Evolutionary conservation across 2,329 filamentous ascomycete genomes (phyloP).

Genomic region (Paraconiothyrium sp.): DNA sequence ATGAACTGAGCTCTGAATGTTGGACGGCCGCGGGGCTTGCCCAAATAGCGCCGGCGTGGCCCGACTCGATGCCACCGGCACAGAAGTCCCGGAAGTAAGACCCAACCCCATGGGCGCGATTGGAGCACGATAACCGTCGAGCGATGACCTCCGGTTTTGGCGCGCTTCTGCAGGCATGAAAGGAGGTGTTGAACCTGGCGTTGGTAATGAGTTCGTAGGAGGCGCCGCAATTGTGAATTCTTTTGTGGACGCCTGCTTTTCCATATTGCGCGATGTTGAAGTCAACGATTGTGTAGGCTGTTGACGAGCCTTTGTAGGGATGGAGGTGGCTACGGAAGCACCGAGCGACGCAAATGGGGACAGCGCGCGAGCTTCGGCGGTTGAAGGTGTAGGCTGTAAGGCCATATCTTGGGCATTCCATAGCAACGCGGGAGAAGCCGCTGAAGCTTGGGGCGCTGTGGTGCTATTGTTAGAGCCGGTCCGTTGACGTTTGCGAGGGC

Average conservation of each 20-base stretch:
- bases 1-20: neutral
- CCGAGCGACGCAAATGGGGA: neutral
- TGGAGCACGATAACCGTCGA: slow-evolving; percentile 21
- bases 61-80: neutral
- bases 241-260: neutral
- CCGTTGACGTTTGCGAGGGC: neutral
- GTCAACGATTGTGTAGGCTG: neutral
- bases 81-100: neutral
- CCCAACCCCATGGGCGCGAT: slow-evolving; percentile 12
- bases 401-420: neutral
- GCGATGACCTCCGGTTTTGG: slow-evolving; percentile 20
- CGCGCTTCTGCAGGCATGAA: slow-evolving; percentile 20
- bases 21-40: neutral
- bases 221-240: neutral
- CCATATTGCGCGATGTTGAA: neutral
- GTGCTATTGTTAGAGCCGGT: neutral
- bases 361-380: neutral
- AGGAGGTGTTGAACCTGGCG: neutral
- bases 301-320: neutral
- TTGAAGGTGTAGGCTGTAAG: neutral
- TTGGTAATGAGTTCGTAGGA: neutral
- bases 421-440: neutral
- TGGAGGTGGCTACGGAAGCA: neutral
- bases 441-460: neutral
- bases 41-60: neutral